These are phyloP conservation scores for Cucurbita ficifolia DNA, from an alignment of 306 rosid genomes.

Conservation along the genomic window DNA sequence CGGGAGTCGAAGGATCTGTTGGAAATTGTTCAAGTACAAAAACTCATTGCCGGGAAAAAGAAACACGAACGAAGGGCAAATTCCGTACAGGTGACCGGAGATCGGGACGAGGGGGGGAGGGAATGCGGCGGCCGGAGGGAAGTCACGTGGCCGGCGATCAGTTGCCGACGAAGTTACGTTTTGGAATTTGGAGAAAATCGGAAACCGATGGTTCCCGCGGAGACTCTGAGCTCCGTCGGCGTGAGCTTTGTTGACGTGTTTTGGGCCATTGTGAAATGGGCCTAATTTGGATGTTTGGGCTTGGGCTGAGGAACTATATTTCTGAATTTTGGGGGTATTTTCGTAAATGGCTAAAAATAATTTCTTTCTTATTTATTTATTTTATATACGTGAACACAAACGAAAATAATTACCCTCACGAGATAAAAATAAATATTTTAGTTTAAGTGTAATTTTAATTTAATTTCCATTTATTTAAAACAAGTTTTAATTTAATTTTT, in stretches of 20 bases:
- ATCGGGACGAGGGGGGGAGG: not conserved
- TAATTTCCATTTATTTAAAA: no score
- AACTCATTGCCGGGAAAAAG: not conserved
- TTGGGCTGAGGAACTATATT: not conserved
- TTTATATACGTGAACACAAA: no score
- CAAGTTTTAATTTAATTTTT: no score
- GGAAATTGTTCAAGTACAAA: not conserved
- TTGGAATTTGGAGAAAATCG: not conserved
- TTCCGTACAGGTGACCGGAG: slow-evolving; percentile 4
- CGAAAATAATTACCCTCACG: no score
- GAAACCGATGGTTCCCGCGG: not conserved
- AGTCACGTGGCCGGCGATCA: not conserved
- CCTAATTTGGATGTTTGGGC: not conserved
- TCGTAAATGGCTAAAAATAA: not conserved
- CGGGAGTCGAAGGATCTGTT: not conserved
- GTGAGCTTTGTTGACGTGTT: not conserved
- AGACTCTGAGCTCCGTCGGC: not conserved
- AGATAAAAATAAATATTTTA: no score
- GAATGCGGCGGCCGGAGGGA: not conserved
- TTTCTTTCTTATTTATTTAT: no score
- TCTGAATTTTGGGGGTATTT: not conserved
- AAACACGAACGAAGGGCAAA: not conserved
- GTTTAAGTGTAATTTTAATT: no score
- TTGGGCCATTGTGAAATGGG: not conserved
- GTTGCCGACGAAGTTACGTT: not conserved